Evolutionary conservation across 805 yeast genomes (phyloP), one percentile per base, ranked within the genome.

Genomic region (Teunomyces lycoperdinae): DNA sequence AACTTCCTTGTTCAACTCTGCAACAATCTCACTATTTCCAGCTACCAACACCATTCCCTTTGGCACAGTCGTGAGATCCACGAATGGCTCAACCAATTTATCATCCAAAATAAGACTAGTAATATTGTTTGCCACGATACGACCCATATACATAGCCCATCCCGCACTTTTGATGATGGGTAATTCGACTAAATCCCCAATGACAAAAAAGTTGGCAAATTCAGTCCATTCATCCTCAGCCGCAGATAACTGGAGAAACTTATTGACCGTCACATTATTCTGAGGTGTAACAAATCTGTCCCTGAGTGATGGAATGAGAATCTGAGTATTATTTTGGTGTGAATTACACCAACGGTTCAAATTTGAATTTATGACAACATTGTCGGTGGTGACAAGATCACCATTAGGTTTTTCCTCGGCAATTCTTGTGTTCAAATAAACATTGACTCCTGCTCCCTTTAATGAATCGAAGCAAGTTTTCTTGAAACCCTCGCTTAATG

Each of bases 121-220:
- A 31, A 72, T 52, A 47, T 72, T 72, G 50, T 68, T 67, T 11
- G 76, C 75, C 7, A 59, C 67, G 44, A 58, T 68, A 36, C 74
- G 56, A 1, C 76, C 76, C 66, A 66, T 68, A 52, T 68, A 71
- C 57, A 70, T 62, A 3, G 76, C 76, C 76, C 76, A 72, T 2
- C 77, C 77, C 2, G 77, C 76, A 41, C 71, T 66, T 56, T 72
- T 72, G 51, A 72, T 69, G 44, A 70, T 68, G 28, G 73, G 69
- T 27, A 65, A 47, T 39, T 71, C 73, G 3, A 69, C 70, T 50
- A 71, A 56, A 52, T 72, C 76, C 5, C 77, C 77, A 20, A 70
- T 46, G 31, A 58, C 68, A 47, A 71, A 72, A 43, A 71, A 55
- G 46, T 68, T 62, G 14, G 52, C 41, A 28, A 52, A 45, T 28